Conservation (phyloP, 176 grass and related monocot species). For the Aegilops tauschii region DNA sequence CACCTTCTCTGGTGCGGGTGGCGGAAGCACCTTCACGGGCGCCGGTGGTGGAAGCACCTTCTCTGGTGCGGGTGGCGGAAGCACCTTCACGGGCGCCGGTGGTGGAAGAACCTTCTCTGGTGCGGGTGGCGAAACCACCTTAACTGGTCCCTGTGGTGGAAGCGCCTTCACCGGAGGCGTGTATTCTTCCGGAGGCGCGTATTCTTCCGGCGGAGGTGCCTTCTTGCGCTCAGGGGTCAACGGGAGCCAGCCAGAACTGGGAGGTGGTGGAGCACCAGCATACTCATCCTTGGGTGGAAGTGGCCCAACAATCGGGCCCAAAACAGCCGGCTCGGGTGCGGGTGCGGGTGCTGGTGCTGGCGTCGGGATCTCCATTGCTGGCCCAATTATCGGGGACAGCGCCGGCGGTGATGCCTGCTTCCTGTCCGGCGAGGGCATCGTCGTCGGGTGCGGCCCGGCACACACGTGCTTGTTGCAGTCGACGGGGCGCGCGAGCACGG, state of each 20-base stretch:
- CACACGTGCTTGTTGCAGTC: conserved; percentile 48
- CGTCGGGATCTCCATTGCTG: neutral
- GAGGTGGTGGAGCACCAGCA: conserved; percentile 20
- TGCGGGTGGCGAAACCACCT: neutral
- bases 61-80: neutral
- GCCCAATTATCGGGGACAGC: neutral
- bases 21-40: neutral
- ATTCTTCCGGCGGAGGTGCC: neutral
- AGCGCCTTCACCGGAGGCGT: neutral
- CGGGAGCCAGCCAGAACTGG: neutral
- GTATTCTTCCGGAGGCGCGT: neutral
- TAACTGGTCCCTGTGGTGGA: neutral
- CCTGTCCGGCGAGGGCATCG: no score
- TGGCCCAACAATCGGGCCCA: neutral
- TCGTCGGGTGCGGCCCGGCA: neutral
- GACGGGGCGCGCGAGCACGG: conserved; percentile 40
- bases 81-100: neutral
- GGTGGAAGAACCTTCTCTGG: neutral
- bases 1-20: neutral
- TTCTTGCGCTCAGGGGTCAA: conserved; percentile 3
- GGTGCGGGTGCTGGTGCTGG: neutral
- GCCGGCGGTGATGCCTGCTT: no score
- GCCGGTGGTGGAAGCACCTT: neutral
- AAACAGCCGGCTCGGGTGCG: neutral
- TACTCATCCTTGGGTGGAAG: neutral